Conservation (phyloP, 2,329 filamentous ascomycete species). For the Triangularia verruculosa region DNA sequence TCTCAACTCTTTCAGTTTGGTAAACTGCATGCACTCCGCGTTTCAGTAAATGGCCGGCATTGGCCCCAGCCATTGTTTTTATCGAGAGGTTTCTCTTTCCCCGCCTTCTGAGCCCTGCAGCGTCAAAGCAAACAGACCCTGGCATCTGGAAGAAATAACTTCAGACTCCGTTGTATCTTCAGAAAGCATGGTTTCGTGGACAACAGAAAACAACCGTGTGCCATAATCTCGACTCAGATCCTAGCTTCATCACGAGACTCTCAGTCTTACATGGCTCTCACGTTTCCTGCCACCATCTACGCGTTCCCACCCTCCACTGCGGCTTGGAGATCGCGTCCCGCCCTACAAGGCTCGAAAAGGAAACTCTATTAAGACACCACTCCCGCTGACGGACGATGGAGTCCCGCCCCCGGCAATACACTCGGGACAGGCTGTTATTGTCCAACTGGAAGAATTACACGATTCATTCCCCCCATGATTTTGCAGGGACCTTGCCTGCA, state of each 20-base stretch:
- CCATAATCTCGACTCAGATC: neutral
- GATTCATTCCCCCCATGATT: neutral
- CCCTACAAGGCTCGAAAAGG: neutral
- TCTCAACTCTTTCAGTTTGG: slow-evolving; percentile 1
- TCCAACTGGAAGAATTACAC: slow-evolving; percentile 1
- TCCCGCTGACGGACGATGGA: neutral
- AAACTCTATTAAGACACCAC: neutral
- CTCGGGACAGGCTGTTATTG: neutral
- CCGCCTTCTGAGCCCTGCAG: slow-evolving; percentile 2
- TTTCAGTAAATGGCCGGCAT: slow-evolving; percentile 11
- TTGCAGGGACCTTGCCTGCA: slow-evolving; percentile 11
- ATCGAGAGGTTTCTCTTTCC: slow-evolving; percentile 3
- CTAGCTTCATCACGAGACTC: neutral
- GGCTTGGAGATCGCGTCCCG: neutral
- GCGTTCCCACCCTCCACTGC: neutral
- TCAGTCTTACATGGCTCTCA: neutral
- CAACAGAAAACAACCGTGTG: neutral
- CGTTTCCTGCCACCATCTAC: neutral
- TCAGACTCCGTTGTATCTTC: neutral
- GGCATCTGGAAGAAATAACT: neutral
- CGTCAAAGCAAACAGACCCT: neutral
- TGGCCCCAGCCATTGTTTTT: slow-evolving; percentile 1
- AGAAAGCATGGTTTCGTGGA: neutral
- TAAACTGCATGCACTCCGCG: slow-evolving; percentile 8
- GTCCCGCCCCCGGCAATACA: neutral